A percentile compares a stretch with the other conserved stretches of the same genome.
phyloP scores from a whole-genome alignment of 495 filamentous ascomycete species.

The Bryoglossum gracile region DNA sequence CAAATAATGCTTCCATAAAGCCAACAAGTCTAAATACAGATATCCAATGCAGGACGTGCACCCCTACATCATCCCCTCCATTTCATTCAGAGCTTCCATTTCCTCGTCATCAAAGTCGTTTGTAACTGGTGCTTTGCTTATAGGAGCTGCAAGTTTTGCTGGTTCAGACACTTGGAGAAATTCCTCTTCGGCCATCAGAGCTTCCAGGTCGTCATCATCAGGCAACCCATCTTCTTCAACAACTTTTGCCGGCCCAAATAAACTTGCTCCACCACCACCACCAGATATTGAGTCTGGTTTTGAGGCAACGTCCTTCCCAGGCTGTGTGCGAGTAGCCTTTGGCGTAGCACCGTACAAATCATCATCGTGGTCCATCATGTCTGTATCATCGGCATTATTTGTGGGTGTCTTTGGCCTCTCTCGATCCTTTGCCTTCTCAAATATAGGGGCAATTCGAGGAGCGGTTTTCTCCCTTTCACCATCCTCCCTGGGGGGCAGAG shows the following conservation, averaged over 20 bases:
- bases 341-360: conserved; percentile 27
- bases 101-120: background rate
- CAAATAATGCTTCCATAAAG: no score
- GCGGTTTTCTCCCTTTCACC: conserved; percentile 28
- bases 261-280: conserved; percentile 4
- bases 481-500: conserved; percentile 19
- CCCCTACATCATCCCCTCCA: conserved; percentile 53
- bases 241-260: conserved; percentile 16
- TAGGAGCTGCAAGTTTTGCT: background rate
- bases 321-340: background rate
- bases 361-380: no score
- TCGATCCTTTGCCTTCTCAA: conserved; percentile 28
- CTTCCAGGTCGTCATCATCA: conserved; percentile 46
- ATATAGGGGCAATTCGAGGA: conserved; percentile 40
- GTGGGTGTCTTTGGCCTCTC: conserved; percentile 21
- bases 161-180: background rate
- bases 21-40: no score
- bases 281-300: conserved; percentile 21
- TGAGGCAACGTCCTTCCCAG: background rate
- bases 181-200: conserved; percentile 43
- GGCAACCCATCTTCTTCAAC: conserved; percentile 27
- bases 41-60: background rate
- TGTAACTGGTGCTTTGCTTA: conserved; percentile 11
- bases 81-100: conserved; percentile 62
- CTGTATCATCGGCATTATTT: conserved; percentile 7